phyloP scores from a whole-genome alignment of 306 rosid species.

The Chamaecrista fasciculata region DNA sequence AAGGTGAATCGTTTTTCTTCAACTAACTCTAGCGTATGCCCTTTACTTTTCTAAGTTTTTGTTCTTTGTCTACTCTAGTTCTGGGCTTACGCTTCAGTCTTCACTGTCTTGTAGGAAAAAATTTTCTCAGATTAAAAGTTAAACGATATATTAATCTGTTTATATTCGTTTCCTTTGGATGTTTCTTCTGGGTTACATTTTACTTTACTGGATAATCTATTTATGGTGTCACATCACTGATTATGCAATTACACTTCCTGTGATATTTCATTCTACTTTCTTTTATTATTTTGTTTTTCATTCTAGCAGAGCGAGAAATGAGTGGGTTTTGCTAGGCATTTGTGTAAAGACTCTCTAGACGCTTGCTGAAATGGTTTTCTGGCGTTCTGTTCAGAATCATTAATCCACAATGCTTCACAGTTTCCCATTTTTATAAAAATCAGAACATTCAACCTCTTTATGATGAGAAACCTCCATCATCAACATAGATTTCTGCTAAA shows the following conservation, averaged over 20 bases:
- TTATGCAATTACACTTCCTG: neutral
- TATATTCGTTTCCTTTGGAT: neutral
- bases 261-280: neutral
- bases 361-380: too few relatives aligned
- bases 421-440: neutral
- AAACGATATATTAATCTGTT: neutral
- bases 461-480: constrained; percentile 33
- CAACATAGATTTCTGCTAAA: constrained; percentile 13
- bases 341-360: too few relatives aligned
- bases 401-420: neutral
- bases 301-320: constrained; percentile 33
- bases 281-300: too few relatives aligned
- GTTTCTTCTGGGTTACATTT: neutral
- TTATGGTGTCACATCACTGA: neutral
- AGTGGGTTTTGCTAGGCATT: constrained; percentile 55
- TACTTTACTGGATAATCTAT: too few relatives aligned
- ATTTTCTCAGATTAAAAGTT: neutral
- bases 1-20: neutral
- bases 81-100: neutral
- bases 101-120: neutral
- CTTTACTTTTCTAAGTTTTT: neutral
- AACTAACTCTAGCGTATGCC: neutral
- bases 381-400: too few relatives aligned
- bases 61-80: neutral
- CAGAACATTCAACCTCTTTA: neutral